Conservation (phyloP, 169 alveolate genomes). For the Besnoitia besnoiti region DNA sequence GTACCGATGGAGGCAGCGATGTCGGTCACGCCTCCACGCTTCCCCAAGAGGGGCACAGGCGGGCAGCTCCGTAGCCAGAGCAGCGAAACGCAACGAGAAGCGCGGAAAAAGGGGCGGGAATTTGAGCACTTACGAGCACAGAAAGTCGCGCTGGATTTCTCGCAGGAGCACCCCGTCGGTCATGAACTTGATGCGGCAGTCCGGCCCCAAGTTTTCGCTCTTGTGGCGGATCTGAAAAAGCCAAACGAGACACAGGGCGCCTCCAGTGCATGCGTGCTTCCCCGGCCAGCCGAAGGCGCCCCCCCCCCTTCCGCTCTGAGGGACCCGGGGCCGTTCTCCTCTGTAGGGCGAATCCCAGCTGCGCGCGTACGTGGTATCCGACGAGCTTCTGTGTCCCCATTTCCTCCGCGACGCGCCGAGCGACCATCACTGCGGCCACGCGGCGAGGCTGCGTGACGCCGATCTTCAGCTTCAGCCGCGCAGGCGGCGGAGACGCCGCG, state of each 20-base stretch:
- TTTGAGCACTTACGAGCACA: constrained; percentile 52
- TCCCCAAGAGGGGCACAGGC: no score
- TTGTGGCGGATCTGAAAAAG: constrained; percentile 70
- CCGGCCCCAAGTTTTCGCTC: constrained; percentile 68
- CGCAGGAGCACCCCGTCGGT: constrained; percentile 99
- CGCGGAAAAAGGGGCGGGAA: no score
- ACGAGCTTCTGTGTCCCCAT: constrained; percentile 81
- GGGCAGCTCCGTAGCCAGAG: no score
- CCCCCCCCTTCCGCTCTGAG: no score
- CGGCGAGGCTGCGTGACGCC: constrained; percentile 95
- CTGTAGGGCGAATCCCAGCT: neutral
- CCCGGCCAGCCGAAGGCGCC: no score
- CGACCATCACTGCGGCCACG: constrained; percentile 95
- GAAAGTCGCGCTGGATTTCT: constrained; percentile 84
- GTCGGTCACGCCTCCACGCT: no score
- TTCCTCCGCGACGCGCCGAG: constrained; percentile 94
- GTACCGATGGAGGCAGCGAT: no score
- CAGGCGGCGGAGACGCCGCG: neutral
- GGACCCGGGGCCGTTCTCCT: neutral
- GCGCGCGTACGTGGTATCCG: constrained; percentile 85
- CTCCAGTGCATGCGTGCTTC: no score
- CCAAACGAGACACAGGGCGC: neutral
- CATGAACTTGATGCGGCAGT: constrained; percentile 88
- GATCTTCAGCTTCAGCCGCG: constrained; percentile 69
- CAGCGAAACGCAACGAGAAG: neutral